Conservation (phyloP, 129 eudicot species). For the Sambucus nigra region DNA sequence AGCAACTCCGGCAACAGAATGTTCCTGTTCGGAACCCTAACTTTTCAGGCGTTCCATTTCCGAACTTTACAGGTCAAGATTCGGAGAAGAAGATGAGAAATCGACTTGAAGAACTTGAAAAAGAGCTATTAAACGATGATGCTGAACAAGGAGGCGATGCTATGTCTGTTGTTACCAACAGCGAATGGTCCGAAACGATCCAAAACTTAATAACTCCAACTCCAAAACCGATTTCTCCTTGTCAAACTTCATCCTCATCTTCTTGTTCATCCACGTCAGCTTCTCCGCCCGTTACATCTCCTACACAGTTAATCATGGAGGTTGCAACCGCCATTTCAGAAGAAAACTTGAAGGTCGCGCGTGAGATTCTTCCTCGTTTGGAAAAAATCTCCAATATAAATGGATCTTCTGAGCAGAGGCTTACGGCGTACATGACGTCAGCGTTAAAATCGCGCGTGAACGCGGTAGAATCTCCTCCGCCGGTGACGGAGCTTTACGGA, state of each 20-base stretch:
- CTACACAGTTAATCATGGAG: constrained; percentile 45
- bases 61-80: constrained; percentile 9
- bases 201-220: constrained; percentile 42
- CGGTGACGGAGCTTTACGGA: constrained; percentile 34
- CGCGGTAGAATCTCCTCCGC: constrained; percentile 15
- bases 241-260: constrained; percentile 83
- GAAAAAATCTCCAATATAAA: constrained; percentile 21
- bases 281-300: constrained; percentile 31
- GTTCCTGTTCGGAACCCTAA: neutral
- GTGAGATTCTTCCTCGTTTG: constrained; percentile 52
- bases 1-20: constrained; percentile 29
- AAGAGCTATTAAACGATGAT: constrained; percentile 53
- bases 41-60: constrained; percentile 2
- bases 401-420: constrained; percentile 56
- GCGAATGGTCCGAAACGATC: constrained; percentile 65
- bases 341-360: constrained; percentile 32
- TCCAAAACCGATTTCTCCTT: constrained; percentile 38
- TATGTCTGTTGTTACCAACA: constrained; percentile 53
- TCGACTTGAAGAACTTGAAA: constrained; percentile 59
- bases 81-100: constrained; percentile 42
- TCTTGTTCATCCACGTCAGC: constrained; percentile 64
- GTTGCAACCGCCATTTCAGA: constrained; percentile 66
- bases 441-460: constrained; percentile 56
- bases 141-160: constrained; percentile 38
- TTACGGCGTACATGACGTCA: constrained; percentile 33